Evolutionary conservation across 192 early-diverging fungal genomes (phyloP), one percentile per base, ranked within the genome.

Genomic region (Entomortierella parvispora): DNA sequence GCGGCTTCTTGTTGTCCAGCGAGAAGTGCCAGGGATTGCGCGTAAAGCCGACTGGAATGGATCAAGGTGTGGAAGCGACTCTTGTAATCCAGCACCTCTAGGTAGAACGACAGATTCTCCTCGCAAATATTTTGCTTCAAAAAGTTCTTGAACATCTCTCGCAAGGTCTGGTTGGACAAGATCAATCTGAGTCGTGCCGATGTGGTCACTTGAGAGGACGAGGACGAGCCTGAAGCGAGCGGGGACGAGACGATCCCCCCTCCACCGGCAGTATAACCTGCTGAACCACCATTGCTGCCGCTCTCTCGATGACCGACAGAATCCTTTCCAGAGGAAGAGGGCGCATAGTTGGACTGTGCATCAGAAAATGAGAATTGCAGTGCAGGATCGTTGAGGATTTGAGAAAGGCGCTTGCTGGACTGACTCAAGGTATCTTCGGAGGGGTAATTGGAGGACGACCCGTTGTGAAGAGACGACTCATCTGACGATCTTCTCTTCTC

Each of bases 101-200:
- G 71, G 79, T 85, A 88, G 47, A 92, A 93, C n/a, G 88, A 80
- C 20, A 90, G 74, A 58, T 93, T 93, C 40, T 93, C 92, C 61
- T 90, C 86, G 59, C 90, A 92, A 52, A 89, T 88, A 54, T 91
- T 90, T 22, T 84, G 79, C 14, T 85, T 82, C 31, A 90, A 72
- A 61, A 90, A 92, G 22, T 81, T 85, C 58, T 87, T 88, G 72
- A 92, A 92, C 4, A 86, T 61, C 15, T 82, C 80, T 31, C 86
- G 71, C 7, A 92, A 69, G 2, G 69, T 72, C 2, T 80, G 50
- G 55, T 86, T 85, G 5, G 82, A 80, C 2, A 93, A 70, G 57
- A 93, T 92, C n/a, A 81, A 71, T 31, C 81, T 83, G 9, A 93
- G 82, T 29, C 85, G 79, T 3, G 83, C 80, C 0, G 84, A 67